Conservation (phyloP, 2,329 filamentous ascomycete genomes). For the Podosphaera leucotricha region DNA sequence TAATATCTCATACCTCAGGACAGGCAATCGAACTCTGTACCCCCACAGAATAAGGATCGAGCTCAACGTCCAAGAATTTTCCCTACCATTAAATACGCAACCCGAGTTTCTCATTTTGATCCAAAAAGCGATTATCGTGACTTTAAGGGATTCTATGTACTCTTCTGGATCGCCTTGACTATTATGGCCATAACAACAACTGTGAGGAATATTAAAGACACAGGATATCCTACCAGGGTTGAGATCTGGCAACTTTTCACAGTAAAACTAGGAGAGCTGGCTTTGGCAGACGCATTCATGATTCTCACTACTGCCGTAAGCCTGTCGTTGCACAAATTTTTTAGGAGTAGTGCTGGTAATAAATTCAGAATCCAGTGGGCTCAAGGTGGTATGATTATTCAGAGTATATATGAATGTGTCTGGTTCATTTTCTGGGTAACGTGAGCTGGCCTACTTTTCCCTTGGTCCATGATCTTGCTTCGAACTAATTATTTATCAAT, state of each 20-base stretch:
- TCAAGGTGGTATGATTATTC: conserved; percentile 52
- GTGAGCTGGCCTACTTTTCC: conserved; percentile 21
- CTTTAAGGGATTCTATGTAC: conserved; percentile 90
- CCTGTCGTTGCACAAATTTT: conserved; percentile 48
- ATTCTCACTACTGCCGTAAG: conserved; percentile 48
- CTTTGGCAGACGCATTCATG: conserved; percentile 66
- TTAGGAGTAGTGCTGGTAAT: conserved; percentile 27
- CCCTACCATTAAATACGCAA: conserved; percentile 75
- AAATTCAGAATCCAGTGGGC: conserved; percentile 43
- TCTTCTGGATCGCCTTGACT: conserved; percentile 92
- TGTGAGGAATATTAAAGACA: conserved; percentile 82
- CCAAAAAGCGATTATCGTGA: conserved; percentile 77
- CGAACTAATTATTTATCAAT: conserved; percentile 10
- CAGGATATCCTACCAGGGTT: conserved; percentile 62
- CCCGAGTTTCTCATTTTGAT: conserved; percentile 87
- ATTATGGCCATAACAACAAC: conserved; percentile 96
- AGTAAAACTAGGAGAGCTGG: conserved; percentile 71
- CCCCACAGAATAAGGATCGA: conserved; percentile 63
- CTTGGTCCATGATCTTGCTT: too few species aligned
- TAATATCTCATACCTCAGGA: conserved; percentile 36
- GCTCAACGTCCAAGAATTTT: conserved; percentile 68
- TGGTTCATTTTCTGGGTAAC: conserved; percentile 72
- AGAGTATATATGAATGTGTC: conserved; percentile 54
- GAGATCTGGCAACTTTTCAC: conserved; percentile 77
- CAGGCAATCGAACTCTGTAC: too few species aligned